phyloP scores from a whole-genome alignment of 2,329 filamentous ascomycete species.

The Colletotrichum cuscutae region DNA sequence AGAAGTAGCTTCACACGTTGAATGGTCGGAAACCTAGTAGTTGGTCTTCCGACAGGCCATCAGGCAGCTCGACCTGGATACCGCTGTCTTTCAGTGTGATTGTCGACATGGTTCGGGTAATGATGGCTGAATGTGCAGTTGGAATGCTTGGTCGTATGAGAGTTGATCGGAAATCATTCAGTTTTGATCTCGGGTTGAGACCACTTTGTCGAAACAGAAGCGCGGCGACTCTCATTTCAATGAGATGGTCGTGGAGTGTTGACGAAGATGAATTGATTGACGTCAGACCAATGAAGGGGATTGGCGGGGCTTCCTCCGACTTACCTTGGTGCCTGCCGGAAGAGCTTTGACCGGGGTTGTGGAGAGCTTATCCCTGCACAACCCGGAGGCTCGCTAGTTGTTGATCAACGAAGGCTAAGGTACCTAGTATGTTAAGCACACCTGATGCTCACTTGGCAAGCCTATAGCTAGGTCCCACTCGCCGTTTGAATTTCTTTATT shows the following conservation, averaged over 20 bases:
- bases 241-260: neutral
- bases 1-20: constrained; percentile 46
- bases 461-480: too few relatives aligned
- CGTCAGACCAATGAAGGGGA: constrained; percentile 12
- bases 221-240: neutral
- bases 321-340: too few relatives aligned
- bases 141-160: neutral
- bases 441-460: too few relatives aligned
- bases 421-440: too few relatives aligned
- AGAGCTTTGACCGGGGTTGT: too few relatives aligned
- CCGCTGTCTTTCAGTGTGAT: constrained; percentile 50
- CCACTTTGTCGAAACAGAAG: neutral
- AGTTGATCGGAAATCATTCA: neutral
- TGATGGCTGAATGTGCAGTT: accelerated
- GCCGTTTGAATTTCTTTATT: too few relatives aligned
- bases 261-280: constrained; percentile 18
- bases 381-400: too few relatives aligned
- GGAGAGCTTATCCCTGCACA: too few relatives aligned
- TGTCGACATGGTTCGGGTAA: constrained; percentile 48
- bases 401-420: too few relatives aligned
- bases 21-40: constrained; percentile 61
- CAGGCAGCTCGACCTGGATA: constrained; percentile 55
- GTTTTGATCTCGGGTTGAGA: neutral
- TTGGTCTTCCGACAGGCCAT: constrained; percentile 55
- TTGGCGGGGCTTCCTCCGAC: neutral